Base-by-base conservation (phyloP, 805 yeast species). In the Candida taoyuanica region DNA sequence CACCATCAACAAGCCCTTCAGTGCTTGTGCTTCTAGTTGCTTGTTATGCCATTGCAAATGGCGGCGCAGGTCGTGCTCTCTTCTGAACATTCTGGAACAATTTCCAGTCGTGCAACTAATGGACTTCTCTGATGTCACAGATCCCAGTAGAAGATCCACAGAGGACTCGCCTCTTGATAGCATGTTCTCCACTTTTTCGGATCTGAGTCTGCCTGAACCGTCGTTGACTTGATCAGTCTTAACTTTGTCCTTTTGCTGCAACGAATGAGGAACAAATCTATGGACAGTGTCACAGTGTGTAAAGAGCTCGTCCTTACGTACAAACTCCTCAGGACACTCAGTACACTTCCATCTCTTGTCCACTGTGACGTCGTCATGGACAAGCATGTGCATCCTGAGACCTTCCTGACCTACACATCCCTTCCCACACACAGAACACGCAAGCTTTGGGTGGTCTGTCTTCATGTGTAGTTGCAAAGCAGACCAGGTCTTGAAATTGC, bases 401-500 rank as follows among this genome's bases (percentile, higher is more conserved):
- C 88, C 93, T 19, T 69, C 66, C 32, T 72, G 75, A 20, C 94
- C 95, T 9, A 82, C 81, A 64, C 88, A 82, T 7, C 72, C 76
- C 55, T 76, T 79, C 5, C 76, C 77, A 65, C 96, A 88, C 1
- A 74, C 48, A 0, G 59, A 49, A 62, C 95, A 86, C 31, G 64
- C 67, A 19, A 81, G 48, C 53, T 81, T 78, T 5, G 89, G 86
- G 59, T 88, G 96, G 25, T 72, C 82, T 1, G 74, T 70, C 48
- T 80, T 81, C 37, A 76, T 65, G 59, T 89, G 97, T 9, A 70
- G 53, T 48, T 80, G 88, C 28, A 86, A 63, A 2, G 81, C 81
- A 3, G 84, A 74, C 87, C 89, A 81, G 0, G 83, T 81, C 39
- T 72, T 73, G 60, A 84, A 84, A 28, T 68, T 64, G 43, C 63